phyloP scores from a whole-genome alignment of 805 yeast genomes.

The Nematodospora valgi region DNA sequence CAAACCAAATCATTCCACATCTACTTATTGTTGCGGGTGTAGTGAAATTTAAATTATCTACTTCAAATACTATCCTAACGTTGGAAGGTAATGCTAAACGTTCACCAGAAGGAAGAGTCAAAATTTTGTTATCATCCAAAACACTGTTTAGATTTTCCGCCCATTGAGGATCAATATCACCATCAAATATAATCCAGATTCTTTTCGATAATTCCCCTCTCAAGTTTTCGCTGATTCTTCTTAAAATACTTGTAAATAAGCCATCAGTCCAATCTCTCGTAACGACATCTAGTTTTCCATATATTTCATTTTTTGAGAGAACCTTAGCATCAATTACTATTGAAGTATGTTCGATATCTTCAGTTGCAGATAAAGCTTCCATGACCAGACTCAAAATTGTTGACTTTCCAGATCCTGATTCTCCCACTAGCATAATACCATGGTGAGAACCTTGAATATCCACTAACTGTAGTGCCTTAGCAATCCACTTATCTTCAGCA shows the following conservation, averaged over 20 bases:
- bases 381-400: slow-evolving; percentile 48
- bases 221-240: slow-evolving; percentile 52
- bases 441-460: slow-evolving; percentile 62
- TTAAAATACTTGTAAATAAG: slow-evolving; percentile 61
- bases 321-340: slow-evolving; percentile 74
- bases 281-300: slow-evolving; percentile 66
- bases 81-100: slow-evolving; percentile 64
- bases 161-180: slow-evolving; percentile 93
- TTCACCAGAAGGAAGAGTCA: slow-evolving; percentile 90
- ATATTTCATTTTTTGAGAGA: slow-evolving; percentile 58
- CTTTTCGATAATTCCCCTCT: slow-evolving; percentile 55
- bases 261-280: slow-evolving; percentile 96
- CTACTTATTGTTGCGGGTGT: slow-evolving; percentile 92
- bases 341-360: slow-evolving; percentile 33
- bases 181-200: slow-evolving; percentile 84
- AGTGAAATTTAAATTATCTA: slow-evolving; percentile 58
- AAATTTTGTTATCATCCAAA: slow-evolving; percentile 76
- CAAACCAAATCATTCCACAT: slow-evolving; percentile 85
- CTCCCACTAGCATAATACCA: slow-evolving; percentile 81
- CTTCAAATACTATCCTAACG: slow-evolving; percentile 72
- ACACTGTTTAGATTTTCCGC: slow-evolving; percentile 88
- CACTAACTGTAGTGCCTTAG: slow-evolving; percentile 58
- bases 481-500: slow-evolving; percentile 42
- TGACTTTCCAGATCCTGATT: slow-evolving; percentile 73
- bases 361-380: slow-evolving; percentile 35